phyloP scores from a whole-genome alignment of 352 stramenopile genomes.

The Phytophthora fragariae region DNA sequence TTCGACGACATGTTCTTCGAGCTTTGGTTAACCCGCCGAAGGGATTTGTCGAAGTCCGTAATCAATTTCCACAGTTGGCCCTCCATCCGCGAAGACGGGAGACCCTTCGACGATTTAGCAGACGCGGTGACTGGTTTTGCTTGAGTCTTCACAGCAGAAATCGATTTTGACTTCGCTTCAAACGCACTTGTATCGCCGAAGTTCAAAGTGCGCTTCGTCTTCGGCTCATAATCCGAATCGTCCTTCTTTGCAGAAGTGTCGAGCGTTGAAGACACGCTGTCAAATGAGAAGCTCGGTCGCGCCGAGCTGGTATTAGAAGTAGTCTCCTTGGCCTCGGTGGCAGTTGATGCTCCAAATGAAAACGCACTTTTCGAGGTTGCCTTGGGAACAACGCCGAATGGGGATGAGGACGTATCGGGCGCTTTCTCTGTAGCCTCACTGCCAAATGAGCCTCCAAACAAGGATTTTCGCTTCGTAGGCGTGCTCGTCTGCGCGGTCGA shows the following conservation, averaged over 20 bases:
- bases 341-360: constrained; percentile 28
- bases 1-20: constrained; percentile 49
- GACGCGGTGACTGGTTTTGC: background rate
- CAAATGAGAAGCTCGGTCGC: constrained; percentile 44
- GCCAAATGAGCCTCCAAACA: constrained; percentile 34
- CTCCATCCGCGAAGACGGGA: constrained; percentile 58
- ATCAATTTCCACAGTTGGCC: constrained; percentile 79
- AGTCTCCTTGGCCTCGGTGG: constrained; percentile 18
- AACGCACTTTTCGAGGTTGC: constrained; percentile 29
- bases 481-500: constrained; percentile 11
- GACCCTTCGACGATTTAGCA: constrained; percentile 16
- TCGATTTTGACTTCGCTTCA: constrained; percentile 19
- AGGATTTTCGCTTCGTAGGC: constrained; percentile 23
- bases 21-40: constrained; percentile 56
- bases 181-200: constrained; percentile 37
- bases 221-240: constrained; percentile 13
- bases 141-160: constrained; percentile 18
- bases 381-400: constrained; percentile 40
- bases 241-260: constrained; percentile 17
- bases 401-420: constrained; percentile 33
- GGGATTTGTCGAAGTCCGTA: constrained; percentile 69
- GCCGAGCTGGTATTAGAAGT: constrained; percentile 14
- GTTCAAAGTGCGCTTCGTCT: constrained; percentile 42
- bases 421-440: constrained; percentile 15
- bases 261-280: constrained; percentile 24